These are phyloP conservation scores for Alternaria postmessia DNA, from an alignment of 2,329 filamentous ascomycete genomes.

Conservation along the genomic window DNA sequence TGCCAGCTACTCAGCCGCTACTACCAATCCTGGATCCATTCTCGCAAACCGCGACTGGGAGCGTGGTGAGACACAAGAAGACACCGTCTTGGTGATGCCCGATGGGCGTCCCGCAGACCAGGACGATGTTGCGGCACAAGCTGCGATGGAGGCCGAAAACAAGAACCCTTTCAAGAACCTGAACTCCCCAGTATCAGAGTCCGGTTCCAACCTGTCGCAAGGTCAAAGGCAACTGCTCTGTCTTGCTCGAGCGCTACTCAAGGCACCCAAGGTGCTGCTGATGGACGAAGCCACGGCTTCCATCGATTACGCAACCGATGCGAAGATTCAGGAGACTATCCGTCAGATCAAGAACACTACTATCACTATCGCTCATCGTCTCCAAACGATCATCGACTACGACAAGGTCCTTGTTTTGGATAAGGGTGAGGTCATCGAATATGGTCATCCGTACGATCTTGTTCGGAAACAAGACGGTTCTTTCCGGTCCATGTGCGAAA, in stretches of 20 bases:
- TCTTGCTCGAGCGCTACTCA: conserved; percentile 89
- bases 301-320: conserved; percentile 95
- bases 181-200: conserved; percentile 83
- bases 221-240: conserved; percentile 95
- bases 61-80: conserved; percentile 38
- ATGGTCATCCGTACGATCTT: conserved; percentile 85
- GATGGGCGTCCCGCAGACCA: conserved; percentile 42
- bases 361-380: conserved; percentile 92
- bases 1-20: conserved; percentile 40
- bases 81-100: conserved; percentile 44
- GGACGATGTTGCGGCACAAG: conserved; percentile 26
- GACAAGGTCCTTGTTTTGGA: conserved; percentile 97
- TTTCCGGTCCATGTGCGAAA: conserved; percentile 74
- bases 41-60: conserved; percentile 41
- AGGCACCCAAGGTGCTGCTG: conserved; percentile 89
- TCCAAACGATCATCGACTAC: conserved; percentile 98
- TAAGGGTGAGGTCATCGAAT: conserved; percentile 86
- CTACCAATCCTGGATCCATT: conserved; percentile 44
- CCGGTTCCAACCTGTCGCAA: conserved; percentile 92
- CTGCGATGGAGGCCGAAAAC: conserved; percentile 69
- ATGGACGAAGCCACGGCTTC: conserved; percentile 99
- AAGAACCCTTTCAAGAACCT: conserved; percentile 95
- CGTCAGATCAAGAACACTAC: conserved; percentile 91
- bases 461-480: conserved; percentile 67
- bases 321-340: conserved; percentile 96